Percentiles rank a stretch among this genome's conserved stretches.
phyloP scores from a whole-genome alignment of 257 asterid species.

The Gentiana macrophylla region DNA sequence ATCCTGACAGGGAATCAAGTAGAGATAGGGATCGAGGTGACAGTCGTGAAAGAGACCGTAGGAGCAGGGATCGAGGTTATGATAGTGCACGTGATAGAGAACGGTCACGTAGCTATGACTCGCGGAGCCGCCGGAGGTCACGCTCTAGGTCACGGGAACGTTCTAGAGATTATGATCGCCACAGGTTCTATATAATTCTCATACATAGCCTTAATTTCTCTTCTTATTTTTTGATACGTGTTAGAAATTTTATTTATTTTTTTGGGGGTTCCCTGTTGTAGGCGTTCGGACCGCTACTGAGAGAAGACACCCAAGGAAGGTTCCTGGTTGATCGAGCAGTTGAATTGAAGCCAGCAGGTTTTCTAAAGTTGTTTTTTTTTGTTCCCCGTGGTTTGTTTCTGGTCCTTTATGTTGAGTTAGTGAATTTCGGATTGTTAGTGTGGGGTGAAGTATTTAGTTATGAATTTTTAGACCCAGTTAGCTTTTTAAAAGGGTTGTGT shows the following conservation, averaged over 20 bases:
- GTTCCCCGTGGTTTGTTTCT: not conserved
- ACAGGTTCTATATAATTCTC: conserved; percentile 37
- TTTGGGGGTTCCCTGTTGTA: conserved; percentile 8
- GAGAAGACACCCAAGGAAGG: conserved; percentile 4
- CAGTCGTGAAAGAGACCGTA: conserved; percentile 45
- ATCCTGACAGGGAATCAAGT: conserved; percentile 54
- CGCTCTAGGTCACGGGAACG: conserved; percentile 81
- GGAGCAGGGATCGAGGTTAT: conserved; percentile 19
- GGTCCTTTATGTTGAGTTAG: not conserved
- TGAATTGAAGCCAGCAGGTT: too few relatives aligned
- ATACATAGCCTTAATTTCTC: not conserved
- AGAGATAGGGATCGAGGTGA: conserved; percentile 56
- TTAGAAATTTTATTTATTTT: too few relatives aligned
- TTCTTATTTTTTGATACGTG: not conserved
- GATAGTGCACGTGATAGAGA: conserved; percentile 66
- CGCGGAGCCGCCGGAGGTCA: conserved; percentile 68
- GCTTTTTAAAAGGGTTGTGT: too few relatives aligned
- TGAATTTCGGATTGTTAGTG: not conserved
- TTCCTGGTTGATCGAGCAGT: too few relatives aligned
- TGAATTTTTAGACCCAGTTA: too few relatives aligned
- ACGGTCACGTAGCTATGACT: conserved; percentile 52
- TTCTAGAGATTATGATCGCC: conserved; percentile 76
- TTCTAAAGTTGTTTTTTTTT: conserved; percentile 3
- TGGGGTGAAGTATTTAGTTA: too few relatives aligned
- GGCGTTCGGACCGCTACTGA: conserved; percentile 49